Base-by-base conservation (phyloP, 179 eudicot species). In the Silene coronaria region DNA sequence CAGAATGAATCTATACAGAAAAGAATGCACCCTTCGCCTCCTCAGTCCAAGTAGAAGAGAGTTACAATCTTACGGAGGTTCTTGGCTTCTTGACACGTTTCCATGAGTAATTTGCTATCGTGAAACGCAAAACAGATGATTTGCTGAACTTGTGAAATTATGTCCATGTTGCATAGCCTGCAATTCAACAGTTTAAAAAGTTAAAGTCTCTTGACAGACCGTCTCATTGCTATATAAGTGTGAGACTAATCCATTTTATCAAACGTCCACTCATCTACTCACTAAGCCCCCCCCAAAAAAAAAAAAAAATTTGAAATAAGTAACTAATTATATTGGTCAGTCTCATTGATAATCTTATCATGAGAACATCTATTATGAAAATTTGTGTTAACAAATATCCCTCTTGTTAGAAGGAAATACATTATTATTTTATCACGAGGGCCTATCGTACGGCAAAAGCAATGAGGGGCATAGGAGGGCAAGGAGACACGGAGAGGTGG, bases 31-130 rank as follows among this genome's bases (percentile, higher is more conserved):
- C 14, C 12, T 19, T 42, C 14, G 57, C 19, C 34, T 2, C 59
- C 17, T 88, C 81, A 95, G 71, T 95, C 99, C 68, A 95, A 78
- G 80, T 95, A 95, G 76, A 95, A 95, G 55, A 95, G 97, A n/a
- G 99, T 92, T 27, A 95, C 97, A 11, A 92, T 95, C 91, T 95
- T 95, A 71, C 99, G 82, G 36, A 95, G 90, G 77, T 90, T 90
- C 85, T 92, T 95, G 0, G 99, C 99, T 84, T 95, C 99, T 85
- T 95, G 97, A 77, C 97, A 95, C 17, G 99, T 95, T 86, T 95
- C 99, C 99, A 95, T 95, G 26, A 95, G 91, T 86, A 95, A 80
- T 72, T 82, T 85, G 79, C 99, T 95, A 67, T 95, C 99, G 79
- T 95, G 99, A 75, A 95, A 95, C 2, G 99, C 99, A 74, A 95